Evolutionary conservation across 2,329 filamentous ascomycete species (phyloP).

Genomic region (Chaetothyriales sp.): DNA sequence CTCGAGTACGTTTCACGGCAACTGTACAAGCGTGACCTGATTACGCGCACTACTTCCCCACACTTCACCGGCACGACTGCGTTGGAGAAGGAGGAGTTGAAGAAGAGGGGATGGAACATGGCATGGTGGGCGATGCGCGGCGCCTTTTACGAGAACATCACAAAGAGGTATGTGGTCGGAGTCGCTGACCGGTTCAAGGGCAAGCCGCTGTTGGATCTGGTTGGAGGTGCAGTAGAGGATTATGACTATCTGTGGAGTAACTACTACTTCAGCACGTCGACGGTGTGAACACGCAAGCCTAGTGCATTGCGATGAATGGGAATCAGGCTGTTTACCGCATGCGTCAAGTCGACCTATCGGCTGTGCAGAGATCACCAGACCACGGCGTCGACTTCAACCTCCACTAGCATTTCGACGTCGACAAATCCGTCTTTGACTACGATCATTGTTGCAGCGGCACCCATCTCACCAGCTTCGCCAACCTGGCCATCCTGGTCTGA

Average conservation of each 20-base stretch:
- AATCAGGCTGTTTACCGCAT: not conserved
- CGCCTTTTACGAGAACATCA: slow-evolving; percentile 91
- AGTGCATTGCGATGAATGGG: not conserved
- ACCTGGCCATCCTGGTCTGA: slow-evolving; percentile 11
- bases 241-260: slow-evolving; percentile 98
- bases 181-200: slow-evolving; percentile 57
- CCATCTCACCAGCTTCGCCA: slow-evolving; percentile 7
- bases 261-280: slow-evolving; percentile 73
- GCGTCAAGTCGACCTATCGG: not conserved
- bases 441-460: slow-evolving; percentile 27
- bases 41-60: slow-evolving; percentile 51
- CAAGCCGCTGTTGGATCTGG: slow-evolving; percentile 63
- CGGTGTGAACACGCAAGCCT: slow-evolving; percentile 26
- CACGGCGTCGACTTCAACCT: slow-evolving; percentile 28
- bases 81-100: slow-evolving; percentile 80
- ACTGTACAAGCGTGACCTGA: slow-evolving; percentile 54
- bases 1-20: slow-evolving; percentile 85
- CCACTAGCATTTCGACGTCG: slow-evolving; percentile 26
- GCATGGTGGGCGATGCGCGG: slow-evolving; percentile 95
- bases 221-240: slow-evolving; percentile 79
- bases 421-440: slow-evolving; percentile 27
- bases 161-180: slow-evolving; percentile 31
- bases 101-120: slow-evolving; percentile 75
- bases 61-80: slow-evolving; percentile 59
- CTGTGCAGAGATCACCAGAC: not conserved